Percentiles rank a stretch among this genome's conserved stretches.
These are phyloP conservation scores for Volvox carteri DNA, from an alignment of 163 green algal species.

Conservation along the genomic window DNA sequence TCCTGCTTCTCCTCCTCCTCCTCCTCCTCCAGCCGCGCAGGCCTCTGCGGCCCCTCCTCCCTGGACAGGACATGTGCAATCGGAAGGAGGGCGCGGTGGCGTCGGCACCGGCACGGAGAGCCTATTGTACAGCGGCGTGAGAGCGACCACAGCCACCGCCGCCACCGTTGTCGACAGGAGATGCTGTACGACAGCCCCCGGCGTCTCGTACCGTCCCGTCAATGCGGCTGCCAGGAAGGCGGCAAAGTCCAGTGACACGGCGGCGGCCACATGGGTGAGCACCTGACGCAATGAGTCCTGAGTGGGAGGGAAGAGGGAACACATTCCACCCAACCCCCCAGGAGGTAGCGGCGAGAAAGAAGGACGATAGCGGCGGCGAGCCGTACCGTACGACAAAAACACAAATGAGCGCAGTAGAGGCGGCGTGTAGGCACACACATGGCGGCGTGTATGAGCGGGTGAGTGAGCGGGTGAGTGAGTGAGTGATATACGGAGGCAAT, in stretches of 20 bases:
- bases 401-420: no score
- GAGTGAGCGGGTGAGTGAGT: no score
- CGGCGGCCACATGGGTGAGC: constrained; percentile 6
- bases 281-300: constrained; percentile 17
- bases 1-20: no score
- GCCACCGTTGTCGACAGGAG: constrained; percentile 19
- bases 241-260: constrained; percentile 31
- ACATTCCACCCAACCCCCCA: no score
- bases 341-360: no score
- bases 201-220: constrained; percentile 2
- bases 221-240: constrained; percentile 10
- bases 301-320: neutral
- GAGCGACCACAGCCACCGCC: neutral
- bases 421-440: no score
- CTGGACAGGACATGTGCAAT: no score
- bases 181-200: constrained; percentile 1
- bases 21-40: no score
- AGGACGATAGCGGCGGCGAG: no score
- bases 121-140: constrained; percentile 23
- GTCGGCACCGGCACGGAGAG: neutral
- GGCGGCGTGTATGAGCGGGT: no score
- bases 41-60: neutral
- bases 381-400: no score
- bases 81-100: neutral
- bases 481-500: no score